These are phyloP conservation scores for Phytophthora lateralis DNA, from an alignment of 352 stramenopile genomes.

Conservation along the genomic window DNA sequence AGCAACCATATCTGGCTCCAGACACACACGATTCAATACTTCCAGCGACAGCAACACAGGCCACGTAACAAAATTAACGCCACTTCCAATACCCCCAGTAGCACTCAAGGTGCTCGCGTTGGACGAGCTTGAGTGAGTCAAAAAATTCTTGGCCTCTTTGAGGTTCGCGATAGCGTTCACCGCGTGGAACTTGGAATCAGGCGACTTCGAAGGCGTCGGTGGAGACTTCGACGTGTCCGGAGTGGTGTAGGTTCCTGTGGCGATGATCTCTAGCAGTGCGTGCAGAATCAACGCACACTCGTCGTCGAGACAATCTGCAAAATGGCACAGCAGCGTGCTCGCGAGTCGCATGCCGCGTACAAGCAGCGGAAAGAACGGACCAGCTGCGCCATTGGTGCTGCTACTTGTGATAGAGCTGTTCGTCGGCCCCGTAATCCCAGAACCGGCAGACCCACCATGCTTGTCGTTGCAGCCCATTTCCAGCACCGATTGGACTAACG, in stretches of 20 bases:
- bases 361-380: slow-evolving; percentile 79
- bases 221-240: slow-evolving; percentile 58
- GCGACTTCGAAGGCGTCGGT: slow-evolving; percentile 52
- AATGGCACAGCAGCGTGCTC: slow-evolving; percentile 77
- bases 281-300: slow-evolving; percentile 73
- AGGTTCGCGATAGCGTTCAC: slow-evolving; percentile 43
- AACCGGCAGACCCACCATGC: slow-evolving; percentile 34
- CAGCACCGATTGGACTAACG: slow-evolving; percentile 71
- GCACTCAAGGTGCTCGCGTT: slow-evolving; percentile 25
- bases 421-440: slow-evolving; percentile 35
- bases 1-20: slow-evolving; percentile 70
- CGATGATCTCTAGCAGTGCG: slow-evolving; percentile 76
- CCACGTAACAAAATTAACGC: slow-evolving; percentile 84
- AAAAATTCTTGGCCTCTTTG: slow-evolving; percentile 73
- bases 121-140: slow-evolving; percentile 47
- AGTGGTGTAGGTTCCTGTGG: slow-evolving; percentile 72
- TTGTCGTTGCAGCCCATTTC: slow-evolving; percentile 71
- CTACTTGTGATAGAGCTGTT: slow-evolving; percentile 45
- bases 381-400: slow-evolving; percentile 30
- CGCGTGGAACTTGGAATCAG: slow-evolving; percentile 45
- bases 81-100: slow-evolving; percentile 13
- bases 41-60: slow-evolving; percentile 80
- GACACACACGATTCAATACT: slow-evolving; percentile 76
- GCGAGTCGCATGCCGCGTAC: slow-evolving; percentile 85
- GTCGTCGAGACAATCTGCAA: slow-evolving; percentile 65